Evolutionary conservation across 2,329 filamentous ascomycete species (phyloP), one percentile per base, ranked within the genome.

Genomic region (Aureobasidium melanogenum): DNA sequence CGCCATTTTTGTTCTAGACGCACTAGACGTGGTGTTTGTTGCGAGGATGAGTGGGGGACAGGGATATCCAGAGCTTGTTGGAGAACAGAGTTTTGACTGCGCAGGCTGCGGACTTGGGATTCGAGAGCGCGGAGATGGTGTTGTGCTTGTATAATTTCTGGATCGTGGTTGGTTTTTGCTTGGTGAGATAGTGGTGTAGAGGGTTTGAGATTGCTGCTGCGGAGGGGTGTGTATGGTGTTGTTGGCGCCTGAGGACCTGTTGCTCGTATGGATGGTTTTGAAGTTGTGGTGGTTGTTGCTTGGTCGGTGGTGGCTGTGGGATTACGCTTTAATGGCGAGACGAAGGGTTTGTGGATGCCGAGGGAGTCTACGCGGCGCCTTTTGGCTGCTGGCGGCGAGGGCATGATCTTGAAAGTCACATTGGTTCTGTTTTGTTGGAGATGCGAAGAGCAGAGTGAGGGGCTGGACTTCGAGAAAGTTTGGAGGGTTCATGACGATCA

Each of bases 341-440:
- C 85, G 75, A 91, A 91, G 0, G 88, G 88, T 69, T 86, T 88
- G 64, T 81, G 80, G 51, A 89, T 80, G 7, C 81, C 81, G n/a
- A 47, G 24, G 8, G 80, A 75, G 62, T 86, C 80, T 64, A 87
- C 75, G 65, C 84, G 83, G 63, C 86, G 84, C 54, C 85, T 82
- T 75, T 89, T 89, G 15, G 57, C n/a, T 26, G 47, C 39, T 28
- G 63, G 44, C n/a, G 44, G 38, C n/a, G 61, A 17, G 26, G 61
- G 54, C 61, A 62, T 60, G 38, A 15, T 56, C 8, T 26, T 24
- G 1, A 5, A 10, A 9, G 47, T 51, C 14, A 38, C 32, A 24
- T 52, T 48, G 41, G 26, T 39, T 32, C 30, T 60, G 24, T n/a
- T 8, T 36, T 41, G 43, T 24, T 9, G 5, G 32, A 8, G 22